Base-by-base conservation (phyloP, 2,329 filamentous ascomycete species). In the Colletotrichum eremochloae region DNA sequence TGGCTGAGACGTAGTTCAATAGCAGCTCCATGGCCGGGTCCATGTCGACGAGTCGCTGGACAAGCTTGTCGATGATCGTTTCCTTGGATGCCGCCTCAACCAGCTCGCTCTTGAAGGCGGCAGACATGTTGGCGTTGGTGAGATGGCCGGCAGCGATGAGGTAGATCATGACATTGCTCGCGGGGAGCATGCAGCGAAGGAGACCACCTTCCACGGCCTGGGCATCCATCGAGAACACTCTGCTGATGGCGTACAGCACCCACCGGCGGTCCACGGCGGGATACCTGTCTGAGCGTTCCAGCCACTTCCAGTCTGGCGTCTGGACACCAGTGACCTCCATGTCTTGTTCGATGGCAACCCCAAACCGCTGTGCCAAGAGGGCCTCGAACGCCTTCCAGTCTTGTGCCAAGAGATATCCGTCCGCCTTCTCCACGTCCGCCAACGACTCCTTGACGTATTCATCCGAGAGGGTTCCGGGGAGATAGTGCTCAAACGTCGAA, bases 1-100 rank as follows among this genome's bases (percentile, higher is more conserved):
- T 92, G 7, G 87, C 86, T 50, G 89, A 88, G 8, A 95, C 83
- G 71, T 94, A 89, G 67, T 87, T 88, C 55, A 91, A 86, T 50
- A 95, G 84, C 2, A 94, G 83, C 63, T 91, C 88, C 79, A 94
- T 87, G 44, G 90, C 90, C 3, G 90, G 88, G 76, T 95, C 93
- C n/a, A 91, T 85, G 61, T 91, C 86, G 0, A 88, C 86, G 48
- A 95, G 82, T 56, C 91, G 85, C 56, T 85, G 81, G 31, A 93
- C 86, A 5, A 95, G 84, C 69, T 92, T 89, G 44, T 89, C 88
- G n/a, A 83, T 80, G 12, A 73, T 63, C 29, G 68, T 48, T 15
- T 46, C 56, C 61, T 77, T 79, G 53, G 87, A 85, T 0, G 81
- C 77, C 15, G 83, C 79, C 53, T 88, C 85, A 18, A 82, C 78